Conservation (phyloP, 78 protist species). For the Tieghemostelium lacteum region DNA sequence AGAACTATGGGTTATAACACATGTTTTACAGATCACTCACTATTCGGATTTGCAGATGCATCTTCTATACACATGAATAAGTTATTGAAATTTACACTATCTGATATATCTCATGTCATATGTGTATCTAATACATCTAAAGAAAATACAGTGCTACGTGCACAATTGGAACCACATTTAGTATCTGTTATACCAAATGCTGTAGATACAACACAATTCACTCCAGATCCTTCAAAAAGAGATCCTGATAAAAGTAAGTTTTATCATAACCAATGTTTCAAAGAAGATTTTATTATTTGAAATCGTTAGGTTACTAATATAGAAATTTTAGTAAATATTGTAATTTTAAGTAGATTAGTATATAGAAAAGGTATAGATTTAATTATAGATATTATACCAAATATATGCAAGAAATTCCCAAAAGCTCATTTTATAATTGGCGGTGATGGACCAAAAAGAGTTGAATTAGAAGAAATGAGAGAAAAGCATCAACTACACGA, state of each 20-base stretch:
- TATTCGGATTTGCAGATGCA: slow-evolving; percentile 96
- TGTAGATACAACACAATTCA: slow-evolving; percentile 89
- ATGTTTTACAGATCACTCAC: slow-evolving; percentile 97
- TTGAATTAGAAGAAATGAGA: slow-evolving; percentile 92
- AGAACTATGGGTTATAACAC: slow-evolving; percentile 89
- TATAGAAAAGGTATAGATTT: slow-evolving; percentile 96
- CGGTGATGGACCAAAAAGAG: slow-evolving; percentile 96
- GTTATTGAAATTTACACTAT: slow-evolving; percentile 86
- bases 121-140: slow-evolving; percentile 96
- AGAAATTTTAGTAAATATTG: slow-evolving; percentile 84
- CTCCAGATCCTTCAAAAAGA: slow-evolving; percentile 87
- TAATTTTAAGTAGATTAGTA: slow-evolving; percentile 93
- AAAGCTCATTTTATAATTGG: slow-evolving; percentile 89
- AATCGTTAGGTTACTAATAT: neutral
- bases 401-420: slow-evolving; percentile 79
- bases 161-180: slow-evolving; percentile 85
- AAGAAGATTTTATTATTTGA: neutral
- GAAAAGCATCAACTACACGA: slow-evolving; percentile 92
- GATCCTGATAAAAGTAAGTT: slow-evolving; percentile 66
- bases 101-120: slow-evolving; percentile 91
- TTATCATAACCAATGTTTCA: neutral
- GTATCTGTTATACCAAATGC: slow-evolving; percentile 98
- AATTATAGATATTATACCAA: slow-evolving; percentile 82
- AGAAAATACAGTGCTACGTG: slow-evolving; percentile 96
- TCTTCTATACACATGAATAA: slow-evolving; percentile 91